phyloP scores from a whole-genome alignment of 495 filamentous ascomycete genomes.

The Lepidopterella palustris region DNA sequence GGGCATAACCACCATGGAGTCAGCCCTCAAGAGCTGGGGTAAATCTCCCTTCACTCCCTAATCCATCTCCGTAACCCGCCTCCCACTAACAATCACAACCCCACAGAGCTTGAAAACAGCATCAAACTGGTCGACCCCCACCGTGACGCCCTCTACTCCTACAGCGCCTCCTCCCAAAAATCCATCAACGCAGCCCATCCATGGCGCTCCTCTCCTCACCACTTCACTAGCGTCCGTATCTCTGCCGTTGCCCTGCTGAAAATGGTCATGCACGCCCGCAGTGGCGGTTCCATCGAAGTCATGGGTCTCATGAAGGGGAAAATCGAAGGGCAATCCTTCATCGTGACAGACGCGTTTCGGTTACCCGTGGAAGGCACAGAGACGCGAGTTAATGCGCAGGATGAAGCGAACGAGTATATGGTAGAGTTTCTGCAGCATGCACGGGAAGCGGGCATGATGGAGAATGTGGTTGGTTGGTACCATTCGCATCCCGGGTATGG shows the following conservation, averaged over 20 bases:
- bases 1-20: constrained; percentile 3
- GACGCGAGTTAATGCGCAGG: constrained; percentile 91
- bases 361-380: constrained; percentile 97
- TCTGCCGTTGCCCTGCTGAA: constrained; percentile 91
- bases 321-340: constrained; percentile 71
- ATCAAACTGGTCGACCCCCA: constrained; percentile 74
- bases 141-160: constrained; percentile 86
- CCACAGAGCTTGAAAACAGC: constrained; percentile 79
- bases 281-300: constrained; percentile 83
- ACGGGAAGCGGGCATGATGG: constrained; percentile 64
- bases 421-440: constrained; percentile 70
- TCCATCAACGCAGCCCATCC: constrained; percentile 54
- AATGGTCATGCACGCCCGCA: constrained; percentile 98
- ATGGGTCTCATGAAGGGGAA: constrained; percentile 99
- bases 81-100: not conserved
- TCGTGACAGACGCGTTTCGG: constrained; percentile 91
- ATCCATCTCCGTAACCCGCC: no score
- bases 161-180: constrained; percentile 61
- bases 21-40: constrained; percentile 27
- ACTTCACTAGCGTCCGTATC: constrained; percentile 92
- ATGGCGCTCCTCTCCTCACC: constrained; percentile 73
- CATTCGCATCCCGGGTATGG: constrained; percentile 97
- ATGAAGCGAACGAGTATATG: constrained; percentile 96
- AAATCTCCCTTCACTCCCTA: constrained; percentile 4
- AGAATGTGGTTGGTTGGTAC: constrained; percentile 98